Evolutionary conservation across 1,139 yeast genomes (phyloP), one percentile per base, ranked within the genome.

Genomic region (Yamadazyma epiphylla): DNA sequence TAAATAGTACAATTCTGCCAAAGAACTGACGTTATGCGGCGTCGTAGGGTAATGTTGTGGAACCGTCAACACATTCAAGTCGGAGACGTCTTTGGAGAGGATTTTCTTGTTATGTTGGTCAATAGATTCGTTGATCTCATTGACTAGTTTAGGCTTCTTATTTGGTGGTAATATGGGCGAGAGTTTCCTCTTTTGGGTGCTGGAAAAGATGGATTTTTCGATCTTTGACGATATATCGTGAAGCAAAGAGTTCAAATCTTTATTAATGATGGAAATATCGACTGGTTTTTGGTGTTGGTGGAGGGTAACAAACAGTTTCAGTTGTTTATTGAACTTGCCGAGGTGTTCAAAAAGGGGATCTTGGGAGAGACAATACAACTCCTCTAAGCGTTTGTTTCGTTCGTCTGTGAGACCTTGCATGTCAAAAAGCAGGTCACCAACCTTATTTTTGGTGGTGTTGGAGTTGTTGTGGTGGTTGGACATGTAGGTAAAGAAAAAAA

Each of bases 1-100:
- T 35, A 86, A 74, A 49, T 86, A 88, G 49, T 83, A 86, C 24
- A 91, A 60, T 49, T 89, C 96, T 0, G 96, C 86, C 38, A 89
- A 63, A 2, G 96, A 83, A 8, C 85, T 61, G 0, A 66, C 74
- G 21, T 50, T 48, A 33, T 65, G 73, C 2, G 67, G 61, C 21
- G 53, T 49, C 0, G 66, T 57, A 3, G 74, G 74, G 38, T 66
- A 68, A 33, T 62, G 64, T 30, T 64, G 72, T 0, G 74, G 74
- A 2, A 66, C 51, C 1, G 70, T 51, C 16, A 68, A 42, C 9
- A 68, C 53, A 29, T 66, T 70, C 31, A 67, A 38, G 9, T 63
- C 62, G 3, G 52, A 37, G 15, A 67, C 43, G 25, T 50, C 53
- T 29, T 53, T 51, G 11, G 43, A 37, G 13, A 64, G 42, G 29